Evolutionary conservation across 805 yeast genomes (phyloP), one percentile per base, ranked within the genome.

Genomic region (Candida yuanshanica): DNA sequence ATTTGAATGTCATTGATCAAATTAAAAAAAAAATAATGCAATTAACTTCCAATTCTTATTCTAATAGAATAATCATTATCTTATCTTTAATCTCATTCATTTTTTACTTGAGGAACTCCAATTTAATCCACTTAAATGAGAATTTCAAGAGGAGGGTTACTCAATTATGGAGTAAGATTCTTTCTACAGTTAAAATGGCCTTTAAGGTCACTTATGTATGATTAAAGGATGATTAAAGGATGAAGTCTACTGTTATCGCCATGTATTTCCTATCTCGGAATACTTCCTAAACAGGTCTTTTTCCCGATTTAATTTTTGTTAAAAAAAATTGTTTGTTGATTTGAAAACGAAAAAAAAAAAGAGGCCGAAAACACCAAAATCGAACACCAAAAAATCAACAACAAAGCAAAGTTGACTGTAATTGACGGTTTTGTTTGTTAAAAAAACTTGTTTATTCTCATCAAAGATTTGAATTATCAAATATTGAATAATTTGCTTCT

Each of bases 131-230:
- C 2, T 9, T 45, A 13, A 51, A 46, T 39, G 33, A 36, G 9
- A 45, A 41, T 16, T 2, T 51, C 12, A 49, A 49, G 39, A 39
- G 39, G 16, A 12, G 20, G 16, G 10, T 47, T 1, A 25, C 29
- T 1, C 13, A 24, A 1, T 16, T 53, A 9, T 53, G 56, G 56
- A 39, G 18, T 1, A 53, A 49, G 20, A 5, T 50, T 4, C 7
- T 23, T 2, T 16, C 40, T 4, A 55, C 59, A 0, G 17, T 49
- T 1, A 38, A 47, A 29, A 56, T 56, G 60, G 60, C 58, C 1
- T 47, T 56, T 32, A 41, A 50, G 20, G 58, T 56, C 5, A 52
- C 60, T 2, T 56, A 56, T 41, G 47, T 56, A 34, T 56, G 37
- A 45, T 12, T 18, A 12, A 27, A 27, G 7, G 11, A 6, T n/a